Percentiles rank a stretch among this genome's conserved stretches.
These are phyloP conservation scores for Russula vinacea DNA, from an alignment of 768 basidiomycete species.

Conservation along the genomic window DNA sequence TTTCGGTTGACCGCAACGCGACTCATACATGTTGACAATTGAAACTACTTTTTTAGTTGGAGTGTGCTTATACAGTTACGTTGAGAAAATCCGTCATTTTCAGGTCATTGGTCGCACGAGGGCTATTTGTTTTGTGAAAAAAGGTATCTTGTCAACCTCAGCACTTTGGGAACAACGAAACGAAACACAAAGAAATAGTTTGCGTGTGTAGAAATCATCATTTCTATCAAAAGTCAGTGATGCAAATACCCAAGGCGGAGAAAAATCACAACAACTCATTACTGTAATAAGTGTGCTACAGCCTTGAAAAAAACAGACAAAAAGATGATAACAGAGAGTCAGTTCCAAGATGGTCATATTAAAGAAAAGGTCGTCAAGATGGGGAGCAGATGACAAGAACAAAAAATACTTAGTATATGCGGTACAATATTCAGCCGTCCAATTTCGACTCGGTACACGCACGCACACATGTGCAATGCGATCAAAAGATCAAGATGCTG, in stretches of 20 bases:
- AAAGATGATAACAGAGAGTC: background rate
- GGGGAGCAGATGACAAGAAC: background rate
- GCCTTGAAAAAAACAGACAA: background rate
- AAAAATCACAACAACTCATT: background rate
- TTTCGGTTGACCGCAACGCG: too few species aligned
- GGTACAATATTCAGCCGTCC: background rate
- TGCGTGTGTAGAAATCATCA: background rate
- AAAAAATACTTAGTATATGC: background rate
- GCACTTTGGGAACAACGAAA: too few species aligned
- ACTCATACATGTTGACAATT: too few species aligned
- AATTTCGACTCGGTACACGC: background rate
- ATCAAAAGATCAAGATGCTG: background rate
- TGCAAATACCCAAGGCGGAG: too few species aligned
- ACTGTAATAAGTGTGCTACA: background rate
- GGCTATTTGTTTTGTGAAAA: too few species aligned
- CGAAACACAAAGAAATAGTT: background rate
- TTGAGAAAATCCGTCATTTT: too few species aligned
- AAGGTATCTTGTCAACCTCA: too few species aligned
- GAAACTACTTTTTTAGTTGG: too few species aligned
- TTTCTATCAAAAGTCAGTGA: background rate
- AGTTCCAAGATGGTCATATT: background rate
- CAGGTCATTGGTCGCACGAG: too few species aligned
- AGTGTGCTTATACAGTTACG: too few species aligned
- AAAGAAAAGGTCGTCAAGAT: background rate
- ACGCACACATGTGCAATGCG: background rate